A percentile compares a stretch with the other conserved stretches of the same genome.
These are phyloP conservation scores for Gilbertella persicaria DNA, from an alignment of 371 early-diverging fungal species.

Conservation along the genomic window DNA sequence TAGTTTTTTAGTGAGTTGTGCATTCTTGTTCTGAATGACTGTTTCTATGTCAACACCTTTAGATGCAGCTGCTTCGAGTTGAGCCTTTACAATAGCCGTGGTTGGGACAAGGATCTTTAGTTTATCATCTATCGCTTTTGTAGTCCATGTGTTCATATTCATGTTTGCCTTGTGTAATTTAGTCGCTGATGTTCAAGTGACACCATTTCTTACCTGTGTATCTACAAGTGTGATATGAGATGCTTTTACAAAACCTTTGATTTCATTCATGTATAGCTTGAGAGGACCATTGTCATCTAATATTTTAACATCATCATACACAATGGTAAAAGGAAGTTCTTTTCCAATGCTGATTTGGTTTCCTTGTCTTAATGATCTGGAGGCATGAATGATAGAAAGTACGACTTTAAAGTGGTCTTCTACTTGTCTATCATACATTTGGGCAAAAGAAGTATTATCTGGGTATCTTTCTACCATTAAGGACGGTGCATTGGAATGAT, in stretches of 20 bases:
- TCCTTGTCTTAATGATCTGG: conserved; percentile 64
- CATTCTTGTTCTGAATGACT: conserved; percentile 27
- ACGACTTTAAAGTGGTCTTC: conserved; percentile 60
- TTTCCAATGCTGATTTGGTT: conserved; percentile 58
- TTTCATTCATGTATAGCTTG: conserved; percentile 39
- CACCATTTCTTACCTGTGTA: neutral
- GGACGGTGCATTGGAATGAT: conserved; percentile 30
- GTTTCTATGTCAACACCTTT: conserved; percentile 28
- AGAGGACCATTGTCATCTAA: conserved; percentile 34
- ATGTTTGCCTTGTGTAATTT: too few species aligned
- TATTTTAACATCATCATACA: conserved; percentile 36
- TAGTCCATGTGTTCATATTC: conserved; percentile 21
- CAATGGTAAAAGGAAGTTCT: conserved; percentile 54
- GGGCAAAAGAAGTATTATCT: conserved; percentile 25
- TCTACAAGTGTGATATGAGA: conserved; percentile 22
- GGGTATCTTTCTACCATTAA: conserved; percentile 65
- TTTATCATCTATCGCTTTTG: conserved; percentile 35
- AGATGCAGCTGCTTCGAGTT: conserved; percentile 34
- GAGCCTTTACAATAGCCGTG: conserved; percentile 35
- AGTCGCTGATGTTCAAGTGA: too few species aligned
- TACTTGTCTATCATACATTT: conserved; percentile 44
- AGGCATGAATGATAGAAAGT: conserved; percentile 62
- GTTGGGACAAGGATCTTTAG: conserved; percentile 55
- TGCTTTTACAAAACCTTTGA: conserved; percentile 50
- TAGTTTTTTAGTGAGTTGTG: conserved; percentile 32